A percentile compares a stretch with the other conserved stretches of the same genome.
phyloP scores from a whole-genome alignment of 192 early-diverging fungal species.

The Powellomyces hirtus region DNA sequence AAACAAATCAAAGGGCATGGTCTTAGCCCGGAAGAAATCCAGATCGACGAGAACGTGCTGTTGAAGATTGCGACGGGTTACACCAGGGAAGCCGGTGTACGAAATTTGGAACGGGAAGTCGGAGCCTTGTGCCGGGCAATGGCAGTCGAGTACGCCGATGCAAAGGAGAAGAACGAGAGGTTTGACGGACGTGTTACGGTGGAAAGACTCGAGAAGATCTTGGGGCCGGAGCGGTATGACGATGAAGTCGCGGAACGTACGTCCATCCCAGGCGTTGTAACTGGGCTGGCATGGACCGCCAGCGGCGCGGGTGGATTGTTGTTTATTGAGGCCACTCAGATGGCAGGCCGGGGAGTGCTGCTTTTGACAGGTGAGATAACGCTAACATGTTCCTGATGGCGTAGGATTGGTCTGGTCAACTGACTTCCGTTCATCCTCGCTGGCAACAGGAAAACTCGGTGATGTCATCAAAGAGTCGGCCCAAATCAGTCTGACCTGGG shows the following conservation, averaged over 20 bases:
- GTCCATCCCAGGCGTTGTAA: conserved; percentile 71
- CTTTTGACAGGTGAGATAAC: conserved; percentile 57
- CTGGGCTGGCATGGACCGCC: conserved; percentile 78
- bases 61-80: conserved; percentile 65
- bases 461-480: conserved; percentile 87
- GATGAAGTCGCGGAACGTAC: conserved; percentile 69
- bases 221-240: conserved; percentile 64
- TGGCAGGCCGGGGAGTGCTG: conserved; percentile 68
- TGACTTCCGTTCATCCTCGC: not conserved
- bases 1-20: conserved; percentile 72
- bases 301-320: conserved; percentile 70
- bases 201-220: conserved; percentile 56
- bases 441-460: conserved; percentile 62
- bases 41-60: conserved; percentile 56
- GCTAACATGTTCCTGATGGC: not conserved
- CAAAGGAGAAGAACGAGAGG: conserved; percentile 41
- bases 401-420: not conserved
- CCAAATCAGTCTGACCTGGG: conserved; percentile 74
- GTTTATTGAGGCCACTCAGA: conserved; percentile 76
- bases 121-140: conserved; percentile 67
- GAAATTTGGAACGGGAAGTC: conserved; percentile 70
- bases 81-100: conserved; percentile 79
- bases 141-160: conserved; percentile 65
- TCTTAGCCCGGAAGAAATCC: conserved; percentile 40
- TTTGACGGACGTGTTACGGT: conserved; percentile 50